Percentiles rank a stretch among this genome's conserved stretches.
Evolutionary conservation across 1,284 basidiomycete genomes (phyloP).

Genomic region (Mycosarcoma mackinlayi): DNA sequence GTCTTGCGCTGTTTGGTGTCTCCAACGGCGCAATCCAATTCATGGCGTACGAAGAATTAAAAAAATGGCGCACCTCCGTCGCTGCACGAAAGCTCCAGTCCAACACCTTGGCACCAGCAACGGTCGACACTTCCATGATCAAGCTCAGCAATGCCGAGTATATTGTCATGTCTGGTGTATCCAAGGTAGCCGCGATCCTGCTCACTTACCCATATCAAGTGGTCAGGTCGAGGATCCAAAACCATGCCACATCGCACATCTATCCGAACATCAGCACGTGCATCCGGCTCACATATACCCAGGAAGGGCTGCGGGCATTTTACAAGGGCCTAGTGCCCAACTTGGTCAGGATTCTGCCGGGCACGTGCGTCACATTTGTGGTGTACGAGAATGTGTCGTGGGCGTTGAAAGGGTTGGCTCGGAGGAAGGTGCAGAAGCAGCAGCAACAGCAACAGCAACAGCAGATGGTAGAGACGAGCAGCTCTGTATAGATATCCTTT

Average conservation of each 20-base stretch:
- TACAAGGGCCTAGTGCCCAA: conserved; percentile 97
- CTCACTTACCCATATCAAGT: conserved; percentile 98
- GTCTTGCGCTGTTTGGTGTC: conserved; percentile 90
- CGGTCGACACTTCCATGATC: conserved; percentile 31
- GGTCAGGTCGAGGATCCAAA: conserved; percentile 90
- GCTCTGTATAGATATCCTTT: conserved; percentile 1
- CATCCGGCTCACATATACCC: conserved; percentile 80
- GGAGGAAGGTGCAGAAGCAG: conserved; percentile 19
- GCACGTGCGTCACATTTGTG: conserved; percentile 97
- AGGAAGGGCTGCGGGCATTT: conserved; percentile 86
- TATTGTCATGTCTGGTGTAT: conserved; percentile 88
- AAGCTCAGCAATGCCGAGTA: conserved; percentile 81
- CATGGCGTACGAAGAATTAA: conserved; percentile 95
- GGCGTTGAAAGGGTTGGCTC: conserved; percentile 48
- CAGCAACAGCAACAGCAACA: conserved; percentile 13
- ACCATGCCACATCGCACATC: conserved; percentile 68
- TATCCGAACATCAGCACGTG: conserved; percentile 86
- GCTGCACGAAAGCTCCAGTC: conserved; percentile 19
- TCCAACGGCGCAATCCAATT: conserved; percentile 97
- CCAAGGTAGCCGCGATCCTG: conserved; percentile 86
- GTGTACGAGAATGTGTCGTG: conserved; percentile 85
- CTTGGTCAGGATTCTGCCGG: conserved; percentile 91
- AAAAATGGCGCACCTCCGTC: conserved; percentile 76
- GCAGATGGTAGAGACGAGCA: conserved; percentile 9
- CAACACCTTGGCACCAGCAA: background rate